Evolutionary conservation across 257 asterid species (phyloP), one percentile per base, ranked within the genome.

Genomic region (Solanum chiquidenum): DNA sequence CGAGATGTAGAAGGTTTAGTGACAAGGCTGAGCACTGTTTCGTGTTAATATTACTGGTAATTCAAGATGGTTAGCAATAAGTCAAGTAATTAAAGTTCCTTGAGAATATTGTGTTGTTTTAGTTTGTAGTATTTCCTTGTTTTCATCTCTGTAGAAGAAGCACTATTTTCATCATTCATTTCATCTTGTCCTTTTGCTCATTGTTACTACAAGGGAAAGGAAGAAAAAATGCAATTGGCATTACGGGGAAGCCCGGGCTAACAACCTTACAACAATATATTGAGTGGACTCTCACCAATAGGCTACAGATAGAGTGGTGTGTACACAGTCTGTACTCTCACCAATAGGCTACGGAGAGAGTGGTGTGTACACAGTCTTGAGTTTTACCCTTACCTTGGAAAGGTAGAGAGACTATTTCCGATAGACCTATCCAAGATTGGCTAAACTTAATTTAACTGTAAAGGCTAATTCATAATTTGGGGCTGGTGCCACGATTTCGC

Each of bases 41-140:
- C 83, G 68, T 90, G 89, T 80, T 79, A 69, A 87, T 73, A 73
- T 72, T 86, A 82, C 49, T 86, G 76, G 87, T 93, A 86, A 84
- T 58, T 82, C 83, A 55, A 79, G 87, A 90, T 77, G 89, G 85
- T 58, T 60, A 87, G 79, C 68, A 82, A 88, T 86, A 84, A 87
- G 80, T 90, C 74, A 80, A 73, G 76, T 38, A 86, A 72, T 72
- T 18, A 8, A 85, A 74, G 37, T 66, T 82, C 34, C 83, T 83
- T 55, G 13, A n/a, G 76, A 49, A 16, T 42, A 72, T 20, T 21
- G 76, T 89, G 84, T 83, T 6, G 10, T 42, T 76, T 33, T 88
- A 64, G 44, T 85, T 71, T 79, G 86, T 75, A 40, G 64, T 55
- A 55, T 55, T 83, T 86, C 75, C 76, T 29, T 31, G 37, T 75